These are phyloP conservation scores for Malus orientalis DNA, from an alignment of 306 rosid genomes.

Conservation along the genomic window DNA sequence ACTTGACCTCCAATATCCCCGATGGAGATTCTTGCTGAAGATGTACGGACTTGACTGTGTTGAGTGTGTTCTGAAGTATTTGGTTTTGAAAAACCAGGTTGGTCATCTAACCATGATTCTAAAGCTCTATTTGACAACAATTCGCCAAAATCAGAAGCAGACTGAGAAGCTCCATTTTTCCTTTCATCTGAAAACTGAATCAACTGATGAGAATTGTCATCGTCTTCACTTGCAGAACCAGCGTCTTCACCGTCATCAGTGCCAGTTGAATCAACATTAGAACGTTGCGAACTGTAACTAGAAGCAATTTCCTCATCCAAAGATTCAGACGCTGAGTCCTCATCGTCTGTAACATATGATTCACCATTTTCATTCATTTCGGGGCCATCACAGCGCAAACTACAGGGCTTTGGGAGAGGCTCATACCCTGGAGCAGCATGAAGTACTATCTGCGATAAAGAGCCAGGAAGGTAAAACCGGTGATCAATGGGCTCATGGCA, in stretches of 20 bases:
- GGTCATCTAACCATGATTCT: constrained; percentile 89
- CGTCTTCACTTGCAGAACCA: constrained; percentile 37
- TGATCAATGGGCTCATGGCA: constrained; percentile 48
- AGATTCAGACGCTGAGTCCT: constrained; percentile 52
- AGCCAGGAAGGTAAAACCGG: constrained; percentile 91
- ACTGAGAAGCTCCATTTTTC: constrained; percentile 43
- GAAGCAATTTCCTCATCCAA: constrained; percentile 70
- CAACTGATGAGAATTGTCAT: constrained; percentile 43
- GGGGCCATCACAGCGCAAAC: constrained; percentile 34
- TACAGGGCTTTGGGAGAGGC: constrained; percentile 92
- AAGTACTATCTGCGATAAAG: constrained; percentile 86
- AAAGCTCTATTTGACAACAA: constrained; percentile 70
- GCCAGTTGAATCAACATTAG: constrained; percentile 47
- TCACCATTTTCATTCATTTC: constrained; percentile 22
- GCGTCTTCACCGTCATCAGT: constrained; percentile 38
- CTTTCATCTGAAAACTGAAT: constrained; percentile 65
- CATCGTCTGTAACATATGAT: constrained; percentile 40
- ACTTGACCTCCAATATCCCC: constrained; percentile 56
- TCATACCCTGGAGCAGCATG: constrained; percentile 99
- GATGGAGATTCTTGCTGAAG: constrained; percentile 87
- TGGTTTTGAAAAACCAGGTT: constrained; percentile 47
- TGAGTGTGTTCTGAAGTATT: constrained; percentile 38
- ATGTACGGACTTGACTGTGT: constrained; percentile 32
- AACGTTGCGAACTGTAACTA: constrained; percentile 55
- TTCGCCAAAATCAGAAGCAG: constrained; percentile 53